Percentiles rank a stretch among this genome's conserved stretches.
phyloP scores from a whole-genome alignment of 352 stramenopile species.

The Globisporangium recalcitrans region DNA sequence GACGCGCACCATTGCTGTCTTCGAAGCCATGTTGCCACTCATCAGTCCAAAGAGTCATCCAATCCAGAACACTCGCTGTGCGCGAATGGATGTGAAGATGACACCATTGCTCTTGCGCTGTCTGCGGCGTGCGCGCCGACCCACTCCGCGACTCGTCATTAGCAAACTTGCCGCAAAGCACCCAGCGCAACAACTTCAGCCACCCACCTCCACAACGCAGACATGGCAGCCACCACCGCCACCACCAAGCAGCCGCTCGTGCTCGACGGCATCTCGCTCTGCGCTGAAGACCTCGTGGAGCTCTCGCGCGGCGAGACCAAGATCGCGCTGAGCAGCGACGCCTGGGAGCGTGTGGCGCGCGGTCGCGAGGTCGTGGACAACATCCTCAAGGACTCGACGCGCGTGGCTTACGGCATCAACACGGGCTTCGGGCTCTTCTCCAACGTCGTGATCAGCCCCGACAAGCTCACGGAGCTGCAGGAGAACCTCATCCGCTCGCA shows the following conservation, averaged over 20 bases:
- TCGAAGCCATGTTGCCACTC: not conserved
- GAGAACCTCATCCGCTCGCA: slow-evolving; percentile 83
- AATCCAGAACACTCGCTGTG: not conserved
- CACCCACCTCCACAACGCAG: not conserved
- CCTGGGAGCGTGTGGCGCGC: slow-evolving; percentile 69
- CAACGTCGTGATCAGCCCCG: slow-evolving; percentile 83
- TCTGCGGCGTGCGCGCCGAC: not conserved
- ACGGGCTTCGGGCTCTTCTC: slow-evolving; percentile 90
- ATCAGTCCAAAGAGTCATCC: slow-evolving; percentile 1
- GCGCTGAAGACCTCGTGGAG: slow-evolving; percentile 62
- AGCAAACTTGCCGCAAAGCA: not conserved
- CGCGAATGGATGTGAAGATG: too few relatives aligned
- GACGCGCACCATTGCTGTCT: too few relatives aligned
- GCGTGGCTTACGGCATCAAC: slow-evolving; percentile 90
- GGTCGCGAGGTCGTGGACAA: slow-evolving; percentile 81
- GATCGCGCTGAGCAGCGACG: slow-evolving; percentile 56
- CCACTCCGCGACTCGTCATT: not conserved
- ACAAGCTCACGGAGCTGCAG: slow-evolving; percentile 84
- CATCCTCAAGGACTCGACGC: slow-evolving; percentile 74
- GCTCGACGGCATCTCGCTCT: slow-evolving; percentile 66
- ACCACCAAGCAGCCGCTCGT: slow-evolving; percentile 22
- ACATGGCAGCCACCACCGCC: not conserved
- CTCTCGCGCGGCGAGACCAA: slow-evolving; percentile 56
- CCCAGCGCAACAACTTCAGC: not conserved
- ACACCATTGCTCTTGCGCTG: not conserved